Evolutionary conservation across 306 rosid species (phyloP).

Genomic region (Quercus rubra): DNA sequence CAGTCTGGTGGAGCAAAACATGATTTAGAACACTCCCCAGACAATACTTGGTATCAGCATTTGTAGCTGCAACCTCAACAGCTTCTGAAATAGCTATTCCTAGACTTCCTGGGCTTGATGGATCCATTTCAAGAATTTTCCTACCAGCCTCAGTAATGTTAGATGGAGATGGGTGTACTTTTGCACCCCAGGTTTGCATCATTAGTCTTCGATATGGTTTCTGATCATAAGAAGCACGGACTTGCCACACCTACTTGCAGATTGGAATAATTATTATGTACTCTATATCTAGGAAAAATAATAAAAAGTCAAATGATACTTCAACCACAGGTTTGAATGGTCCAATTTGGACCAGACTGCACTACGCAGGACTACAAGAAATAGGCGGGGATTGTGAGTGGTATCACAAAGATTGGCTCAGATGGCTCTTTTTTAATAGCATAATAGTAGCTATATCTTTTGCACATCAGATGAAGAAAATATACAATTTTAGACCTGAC

Average conservation of each 20-base stretch:
- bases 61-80: slow-evolving; percentile 76
- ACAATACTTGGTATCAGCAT: slow-evolving; percentile 73
- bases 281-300: neutral
- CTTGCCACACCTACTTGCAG: slow-evolving; percentile 86
- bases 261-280: neutral
- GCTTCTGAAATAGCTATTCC: slow-evolving; percentile 99
- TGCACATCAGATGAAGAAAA: neutral
- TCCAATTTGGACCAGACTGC: neutral
- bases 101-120: slow-evolving; percentile 84
- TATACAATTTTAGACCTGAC: neutral
- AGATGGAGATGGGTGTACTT: slow-evolving; percentile 94
- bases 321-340: neutral
- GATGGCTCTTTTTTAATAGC: neutral
- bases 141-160: slow-evolving; percentile 62
- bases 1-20: slow-evolving; percentile 89
- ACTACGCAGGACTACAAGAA: neutral
- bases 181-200: slow-evolving; percentile 99
- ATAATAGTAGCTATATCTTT: neutral
- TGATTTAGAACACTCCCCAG: slow-evolving; percentile 93
- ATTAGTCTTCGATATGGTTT: slow-evolving; percentile 85
- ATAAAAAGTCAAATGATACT: neutral
- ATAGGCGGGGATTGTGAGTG: neutral
- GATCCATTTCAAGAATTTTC: slow-evolving; percentile 61
- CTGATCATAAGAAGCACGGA: slow-evolving; percentile 81
- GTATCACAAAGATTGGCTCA: neutral